Conservation (phyloP, 1,284 basidiomycete genomes). For the Amylostereum chailletii region DNA sequence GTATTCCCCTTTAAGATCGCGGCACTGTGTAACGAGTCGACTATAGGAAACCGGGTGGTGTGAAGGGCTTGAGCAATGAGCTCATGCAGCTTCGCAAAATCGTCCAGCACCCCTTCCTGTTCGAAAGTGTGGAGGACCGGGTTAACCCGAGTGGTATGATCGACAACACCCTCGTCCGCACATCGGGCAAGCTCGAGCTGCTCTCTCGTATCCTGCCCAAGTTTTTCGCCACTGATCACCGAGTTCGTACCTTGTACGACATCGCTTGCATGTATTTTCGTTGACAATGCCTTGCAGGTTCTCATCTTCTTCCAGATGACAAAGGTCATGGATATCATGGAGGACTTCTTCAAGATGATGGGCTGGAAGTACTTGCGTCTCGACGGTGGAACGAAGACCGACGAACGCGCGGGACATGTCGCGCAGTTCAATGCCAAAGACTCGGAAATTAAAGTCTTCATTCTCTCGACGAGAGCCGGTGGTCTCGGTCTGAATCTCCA, state of each 20-base stretch:
- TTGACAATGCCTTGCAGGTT: constrained; percentile 40
- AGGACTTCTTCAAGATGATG: constrained; percentile 92
- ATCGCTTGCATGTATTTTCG: not conserved
- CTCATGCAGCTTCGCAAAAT: constrained; percentile 99
- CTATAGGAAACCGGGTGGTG: constrained; percentile 60
- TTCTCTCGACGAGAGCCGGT: constrained; percentile 93
- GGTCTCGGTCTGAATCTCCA: constrained; percentile 97
- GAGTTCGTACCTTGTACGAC: constrained; percentile 40
- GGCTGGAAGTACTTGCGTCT: constrained; percentile 89
- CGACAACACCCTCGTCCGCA: constrained; percentile 82
- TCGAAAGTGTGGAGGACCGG: constrained; percentile 91
- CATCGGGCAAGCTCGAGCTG: constrained; percentile 95
- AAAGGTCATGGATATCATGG: constrained; percentile 99
- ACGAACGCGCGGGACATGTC: constrained; percentile 90
- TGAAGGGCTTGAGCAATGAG: constrained; percentile 91
- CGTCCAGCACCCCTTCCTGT: constrained; percentile 96
- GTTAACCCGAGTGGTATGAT: constrained; percentile 78
- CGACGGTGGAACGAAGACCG: constrained; percentile 97
- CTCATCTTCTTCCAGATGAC: constrained; percentile 99
- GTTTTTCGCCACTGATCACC: constrained; percentile 87
- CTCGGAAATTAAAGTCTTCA: constrained; percentile 91
- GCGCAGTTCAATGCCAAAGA: constrained; percentile 87
- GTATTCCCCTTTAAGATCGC: constrained; percentile 7
- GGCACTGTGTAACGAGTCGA: constrained; percentile 1
- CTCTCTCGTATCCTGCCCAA: constrained; percentile 91